Evolutionary conservation across 2,329 filamentous ascomycete species (phyloP).

Genomic region (Fulvia fulva): DNA sequence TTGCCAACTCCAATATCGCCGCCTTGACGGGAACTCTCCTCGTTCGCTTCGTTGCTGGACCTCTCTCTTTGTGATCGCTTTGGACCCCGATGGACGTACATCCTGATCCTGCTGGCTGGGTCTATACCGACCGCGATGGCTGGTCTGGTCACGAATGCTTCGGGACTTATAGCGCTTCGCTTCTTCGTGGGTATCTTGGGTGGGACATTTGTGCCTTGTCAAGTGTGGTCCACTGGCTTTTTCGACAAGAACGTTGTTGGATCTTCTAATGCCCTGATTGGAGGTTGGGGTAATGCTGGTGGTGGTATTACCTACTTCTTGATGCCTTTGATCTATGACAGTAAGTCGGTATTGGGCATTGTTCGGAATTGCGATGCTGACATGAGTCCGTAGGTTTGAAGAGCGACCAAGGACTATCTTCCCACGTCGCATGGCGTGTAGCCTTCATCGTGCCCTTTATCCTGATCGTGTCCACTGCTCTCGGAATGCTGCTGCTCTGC

Average conservation of each 20-base stretch:
- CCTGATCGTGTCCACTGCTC: slow-evolving; percentile 62
- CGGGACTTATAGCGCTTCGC: slow-evolving; percentile 63
- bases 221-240: slow-evolving; percentile 88
- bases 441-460: slow-evolving; percentile 80
- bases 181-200: slow-evolving; percentile 80
- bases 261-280: slow-evolving; percentile 78
- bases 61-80: slow-evolving; percentile 65
- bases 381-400: slow-evolving; percentile 49
- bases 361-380: too few species aligned
- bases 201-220: slow-evolving; percentile 75
- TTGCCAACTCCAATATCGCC: slow-evolving; percentile 87
- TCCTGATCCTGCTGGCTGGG: slow-evolving; percentile 66
- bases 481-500: slow-evolving; percentile 68
- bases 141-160: slow-evolving; percentile 65
- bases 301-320: slow-evolving; percentile 90
- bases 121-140: slow-evolving; percentile 79
- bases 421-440: slow-evolving; percentile 74
- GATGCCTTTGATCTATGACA: slow-evolving; percentile 86
- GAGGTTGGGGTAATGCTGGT: slow-evolving; percentile 79
- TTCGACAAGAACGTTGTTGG: slow-evolving; percentile 90
- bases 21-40: slow-evolving; percentile 72
- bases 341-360: not conserved
- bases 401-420: slow-evolving; percentile 52
- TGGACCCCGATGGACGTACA: slow-evolving; percentile 76
- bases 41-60: slow-evolving; percentile 71